Conservation (phyloP, 1,284 basidiomycete species). For the Pisolithus thermaeus region DNA sequence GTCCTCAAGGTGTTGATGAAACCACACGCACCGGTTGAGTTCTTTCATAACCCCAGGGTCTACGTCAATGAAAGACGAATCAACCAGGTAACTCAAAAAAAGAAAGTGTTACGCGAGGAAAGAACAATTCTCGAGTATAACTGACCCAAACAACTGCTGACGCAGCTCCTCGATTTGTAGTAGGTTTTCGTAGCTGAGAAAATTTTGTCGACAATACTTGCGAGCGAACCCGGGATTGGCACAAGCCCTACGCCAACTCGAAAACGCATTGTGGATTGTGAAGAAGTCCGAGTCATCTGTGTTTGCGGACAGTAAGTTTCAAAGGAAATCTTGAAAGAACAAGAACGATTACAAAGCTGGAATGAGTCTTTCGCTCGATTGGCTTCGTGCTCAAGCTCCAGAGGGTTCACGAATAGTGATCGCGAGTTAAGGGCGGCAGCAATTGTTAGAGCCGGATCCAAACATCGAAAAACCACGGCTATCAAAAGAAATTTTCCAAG, state of each 20-base stretch:
- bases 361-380: slow-evolving; percentile 82
- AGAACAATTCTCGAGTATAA: neutral
- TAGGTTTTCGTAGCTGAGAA: slow-evolving; percentile 87
- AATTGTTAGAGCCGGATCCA: slow-evolving; percentile 95
- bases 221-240: slow-evolving; percentile 56
- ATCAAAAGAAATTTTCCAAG: slow-evolving; percentile 92
- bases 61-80: slow-evolving; percentile 80
- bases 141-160: slow-evolving; percentile 84
- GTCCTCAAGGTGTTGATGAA: slow-evolving; percentile 1
- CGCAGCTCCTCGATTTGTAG: slow-evolving; percentile 96
- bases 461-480: slow-evolving; percentile 81
- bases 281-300: slow-evolving; percentile 95
- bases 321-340: slow-evolving; percentile 18
- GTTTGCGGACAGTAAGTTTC: slow-evolving; percentile 1
- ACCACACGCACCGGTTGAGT: slow-evolving; percentile 53
- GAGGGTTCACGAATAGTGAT: slow-evolving; percentile 86
- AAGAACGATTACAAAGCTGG: slow-evolving; percentile 53
- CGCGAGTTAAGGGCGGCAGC: slow-evolving; percentile 92
- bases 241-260: slow-evolving; percentile 81
- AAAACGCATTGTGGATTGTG: slow-evolving; percentile 89
- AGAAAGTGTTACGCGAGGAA: slow-evolving; percentile 6
- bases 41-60: slow-evolving; percentile 64
- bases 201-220: slow-evolving; percentile 81
- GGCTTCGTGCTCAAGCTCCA: slow-evolving; percentile 86
- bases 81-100: slow-evolving; percentile 65